Conservation (phyloP, 2,329 filamentous ascomycete species). For the Colletotrichum lini region DNA sequence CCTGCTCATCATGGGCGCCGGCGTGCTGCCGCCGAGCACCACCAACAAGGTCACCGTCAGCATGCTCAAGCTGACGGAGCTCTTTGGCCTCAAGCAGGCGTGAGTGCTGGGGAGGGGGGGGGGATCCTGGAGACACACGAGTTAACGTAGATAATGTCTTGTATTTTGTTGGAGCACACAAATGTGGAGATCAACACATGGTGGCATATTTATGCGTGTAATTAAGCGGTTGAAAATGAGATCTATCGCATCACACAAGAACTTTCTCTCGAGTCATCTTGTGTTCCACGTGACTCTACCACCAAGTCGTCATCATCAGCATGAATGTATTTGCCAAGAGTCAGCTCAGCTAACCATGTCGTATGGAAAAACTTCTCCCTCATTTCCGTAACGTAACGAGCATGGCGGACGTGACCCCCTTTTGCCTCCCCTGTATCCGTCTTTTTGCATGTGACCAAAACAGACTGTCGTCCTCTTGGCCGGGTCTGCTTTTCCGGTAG, state of each 20-base stretch:
- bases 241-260: too few relatives aligned
- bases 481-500: neutral
- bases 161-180: neutral
- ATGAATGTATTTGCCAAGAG: neutral
- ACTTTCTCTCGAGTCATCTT: too few relatives aligned
- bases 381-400: neutral
- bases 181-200: too few relatives aligned
- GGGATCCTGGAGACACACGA: too few relatives aligned
- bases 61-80: slow-evolving; percentile 50
- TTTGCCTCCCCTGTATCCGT: neutral
- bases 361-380: too few relatives aligned
- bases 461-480: too few relatives aligned
- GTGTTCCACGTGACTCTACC: too few relatives aligned
- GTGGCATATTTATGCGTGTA: too few relatives aligned
- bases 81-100: slow-evolving; percentile 37
- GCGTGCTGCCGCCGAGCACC: slow-evolving; percentile 62
- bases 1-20: slow-evolving; percentile 61
- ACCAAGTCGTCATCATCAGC: too few relatives aligned
- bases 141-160: slow-evolving; percentile 1
- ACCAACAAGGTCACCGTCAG: slow-evolving; percentile 60
- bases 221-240: too few relatives aligned
- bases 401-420: neutral
- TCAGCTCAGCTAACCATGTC: neutral
- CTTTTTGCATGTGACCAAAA: neutral
- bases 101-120: neutral